These are phyloP conservation scores for Psidium guajava DNA, from an alignment of 345 rosid genomes.

Conservation along the genomic window DNA sequence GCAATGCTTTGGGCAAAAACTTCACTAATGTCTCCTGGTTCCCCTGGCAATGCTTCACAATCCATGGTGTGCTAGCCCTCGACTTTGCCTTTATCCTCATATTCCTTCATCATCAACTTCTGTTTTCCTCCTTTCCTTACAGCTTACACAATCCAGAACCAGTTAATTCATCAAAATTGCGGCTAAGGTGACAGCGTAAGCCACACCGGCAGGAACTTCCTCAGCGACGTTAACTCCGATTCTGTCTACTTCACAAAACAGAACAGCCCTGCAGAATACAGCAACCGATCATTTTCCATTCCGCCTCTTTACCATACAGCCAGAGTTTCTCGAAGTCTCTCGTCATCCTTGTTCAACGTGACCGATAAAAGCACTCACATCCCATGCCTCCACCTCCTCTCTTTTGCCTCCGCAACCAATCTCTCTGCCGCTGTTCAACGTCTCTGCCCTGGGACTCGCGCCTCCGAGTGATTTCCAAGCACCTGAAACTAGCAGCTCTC, in stretches of 20 bases:
- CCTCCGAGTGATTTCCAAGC: constrained; percentile 13
- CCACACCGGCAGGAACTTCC: neutral
- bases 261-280: neutral
- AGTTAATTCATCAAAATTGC: constrained; percentile 12
- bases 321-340: constrained; percentile 17
- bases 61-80: neutral
- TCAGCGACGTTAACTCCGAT: neutral
- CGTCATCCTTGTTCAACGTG: constrained; percentile 17
- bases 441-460: constrained; percentile 16
- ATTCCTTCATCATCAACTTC: neutral
- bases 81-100: neutral
- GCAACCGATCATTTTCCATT: neutral
- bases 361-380: constrained; percentile 19
- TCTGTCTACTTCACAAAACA: neutral
- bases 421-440: constrained; percentile 20
- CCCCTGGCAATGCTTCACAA: neutral
- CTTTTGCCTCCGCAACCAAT: constrained; percentile 1
- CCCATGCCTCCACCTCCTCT: constrained; percentile 30
- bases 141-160: neutral
- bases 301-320: constrained; percentile 26
- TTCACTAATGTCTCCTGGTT: neutral
- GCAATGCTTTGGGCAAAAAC: neutral
- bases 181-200: constrained; percentile 5
- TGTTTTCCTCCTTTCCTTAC: neutral
- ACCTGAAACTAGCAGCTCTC: neutral